Base-by-base conservation (phyloP, 2,329 filamentous ascomycete species). In the Colletotrichum sp. region DNA sequence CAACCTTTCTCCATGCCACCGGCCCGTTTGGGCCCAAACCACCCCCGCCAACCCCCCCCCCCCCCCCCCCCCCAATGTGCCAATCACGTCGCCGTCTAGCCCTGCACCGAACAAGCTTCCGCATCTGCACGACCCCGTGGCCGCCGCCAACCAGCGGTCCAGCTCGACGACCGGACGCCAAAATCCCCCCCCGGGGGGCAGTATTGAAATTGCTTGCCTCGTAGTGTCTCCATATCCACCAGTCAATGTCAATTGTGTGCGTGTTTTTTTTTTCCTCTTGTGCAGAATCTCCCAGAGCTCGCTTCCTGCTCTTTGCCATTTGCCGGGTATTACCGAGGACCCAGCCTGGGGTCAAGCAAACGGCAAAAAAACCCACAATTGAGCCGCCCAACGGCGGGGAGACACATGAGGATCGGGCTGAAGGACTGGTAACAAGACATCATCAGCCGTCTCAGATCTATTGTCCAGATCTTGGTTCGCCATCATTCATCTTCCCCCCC, bases 241-340 rank as follows among this genome's bases (percentile, higher is more conserved):
- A 34, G 58, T 61, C 3, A 61, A 30, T 18, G 24, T 60, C 8
- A 10, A 30, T 48, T 30, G 26, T 30, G 55, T 30, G 56, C 18
- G 16, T 36, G 24, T 18, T 30, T 28, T 30, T 12, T 58, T 18
- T 55, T 34, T 2, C n/a, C 15, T 56, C 48, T 64, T 21, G 43
- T 48, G 43, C 43, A 21, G 12, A 26, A 16, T 26, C 55, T 26
- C 55, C 21, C 21, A 58, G n/a, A 58, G 26, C 26, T 56, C 15
- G 24, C 62, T 62, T 18, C 21, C 26, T 56, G 36, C 34, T 69
- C n/a, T 18, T 24, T 34, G 13, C 52, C 52, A 65, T 68, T 73
- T 68, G 34, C 43, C 34, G 58, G 70, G 64, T 73, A 73, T 75
- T 75, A 65, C 70, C 56, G 64, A 73, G 38, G 36, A 73, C 38